Evolutionary conservation across 768 basidiomycete genomes (phyloP).

Genomic region (Sporobolomyces phaffii): DNA sequence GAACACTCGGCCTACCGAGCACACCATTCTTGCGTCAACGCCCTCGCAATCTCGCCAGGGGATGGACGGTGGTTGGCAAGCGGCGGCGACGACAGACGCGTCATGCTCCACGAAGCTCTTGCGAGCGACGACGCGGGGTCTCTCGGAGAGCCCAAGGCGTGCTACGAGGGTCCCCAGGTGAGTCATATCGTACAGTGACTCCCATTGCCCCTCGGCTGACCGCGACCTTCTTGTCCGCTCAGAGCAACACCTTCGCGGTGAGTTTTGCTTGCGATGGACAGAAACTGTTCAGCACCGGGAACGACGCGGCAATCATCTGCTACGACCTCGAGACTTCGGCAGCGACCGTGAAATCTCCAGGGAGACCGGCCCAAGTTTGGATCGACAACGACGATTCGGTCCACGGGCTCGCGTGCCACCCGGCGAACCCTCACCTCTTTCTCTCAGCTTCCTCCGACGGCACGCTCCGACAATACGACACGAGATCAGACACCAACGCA

Average conservation of each 20-base stretch:
- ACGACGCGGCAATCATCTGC: constrained; percentile 20
- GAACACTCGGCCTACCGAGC: not conserved
- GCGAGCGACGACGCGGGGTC: not conserved
- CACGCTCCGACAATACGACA: constrained; percentile 15
- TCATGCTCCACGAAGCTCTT: constrained; percentile 21
- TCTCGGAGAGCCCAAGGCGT: not conserved
- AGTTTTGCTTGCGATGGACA: not conserved
- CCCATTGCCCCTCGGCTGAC: too few relatives aligned
- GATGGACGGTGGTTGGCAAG: constrained; percentile 28
- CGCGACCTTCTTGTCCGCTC: not conserved
- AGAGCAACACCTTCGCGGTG: constrained; percentile 34
- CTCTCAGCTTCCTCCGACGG: constrained; percentile 30
- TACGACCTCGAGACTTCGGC: constrained; percentile 32
- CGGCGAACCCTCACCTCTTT: constrained; percentile 19
- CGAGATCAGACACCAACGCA: not conserved
- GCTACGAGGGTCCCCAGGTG: constrained; percentile 7
- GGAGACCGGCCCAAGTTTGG: not conserved
- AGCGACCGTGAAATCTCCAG: not conserved
- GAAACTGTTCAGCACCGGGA: constrained; percentile 18
- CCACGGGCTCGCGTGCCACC: constrained; percentile 17
- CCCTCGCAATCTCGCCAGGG: constrained; percentile 12
- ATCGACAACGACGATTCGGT: constrained; percentile 27
- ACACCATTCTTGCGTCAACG: constrained; percentile 35
- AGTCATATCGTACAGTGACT: too few relatives aligned
- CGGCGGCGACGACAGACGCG: constrained; percentile 30